A percentile compares a stretch with the other conserved stretches of the same genome.
Conservation (phyloP, 306 rosid species). For the Alnus rubra region DNA sequence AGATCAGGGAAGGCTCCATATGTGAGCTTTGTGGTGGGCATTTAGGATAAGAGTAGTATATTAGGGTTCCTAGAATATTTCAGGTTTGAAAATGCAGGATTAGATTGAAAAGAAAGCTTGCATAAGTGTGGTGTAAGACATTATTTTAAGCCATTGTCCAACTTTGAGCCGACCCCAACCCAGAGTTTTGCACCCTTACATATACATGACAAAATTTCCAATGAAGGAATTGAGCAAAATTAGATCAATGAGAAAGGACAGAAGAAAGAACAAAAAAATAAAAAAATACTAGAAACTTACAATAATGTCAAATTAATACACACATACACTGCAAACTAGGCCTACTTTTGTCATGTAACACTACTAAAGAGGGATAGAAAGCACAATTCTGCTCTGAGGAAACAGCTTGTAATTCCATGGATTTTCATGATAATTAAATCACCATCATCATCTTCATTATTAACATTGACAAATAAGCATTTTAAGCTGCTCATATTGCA, state of each 20-base stretch:
- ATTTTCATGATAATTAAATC: background rate
- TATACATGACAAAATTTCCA: background rate
- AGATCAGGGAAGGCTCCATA: background rate
- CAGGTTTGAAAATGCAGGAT: background rate
- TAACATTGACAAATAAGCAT: no score
- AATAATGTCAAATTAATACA: background rate
- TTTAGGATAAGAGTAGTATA: background rate
- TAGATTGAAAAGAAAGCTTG: background rate
- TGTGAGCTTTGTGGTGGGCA: background rate
- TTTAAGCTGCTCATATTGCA: background rate
- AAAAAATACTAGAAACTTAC: background rate
- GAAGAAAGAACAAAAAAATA: background rate
- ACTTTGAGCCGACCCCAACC: background rate
- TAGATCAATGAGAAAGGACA: background rate
- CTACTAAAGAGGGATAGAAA: background rate
- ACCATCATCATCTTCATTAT: no score
- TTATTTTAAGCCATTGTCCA: background rate
- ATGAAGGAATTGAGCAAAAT: background rate
- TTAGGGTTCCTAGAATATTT: background rate
- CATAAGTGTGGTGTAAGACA: background rate
- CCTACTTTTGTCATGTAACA: background rate
- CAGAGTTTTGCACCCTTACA: background rate
- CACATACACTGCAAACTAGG: background rate
- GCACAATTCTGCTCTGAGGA: background rate
- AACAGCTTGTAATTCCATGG: background rate